These are phyloP conservation scores for Arabis hirsuta DNA, from an alignment of 345 rosid species.

Conservation along the genomic window DNA sequence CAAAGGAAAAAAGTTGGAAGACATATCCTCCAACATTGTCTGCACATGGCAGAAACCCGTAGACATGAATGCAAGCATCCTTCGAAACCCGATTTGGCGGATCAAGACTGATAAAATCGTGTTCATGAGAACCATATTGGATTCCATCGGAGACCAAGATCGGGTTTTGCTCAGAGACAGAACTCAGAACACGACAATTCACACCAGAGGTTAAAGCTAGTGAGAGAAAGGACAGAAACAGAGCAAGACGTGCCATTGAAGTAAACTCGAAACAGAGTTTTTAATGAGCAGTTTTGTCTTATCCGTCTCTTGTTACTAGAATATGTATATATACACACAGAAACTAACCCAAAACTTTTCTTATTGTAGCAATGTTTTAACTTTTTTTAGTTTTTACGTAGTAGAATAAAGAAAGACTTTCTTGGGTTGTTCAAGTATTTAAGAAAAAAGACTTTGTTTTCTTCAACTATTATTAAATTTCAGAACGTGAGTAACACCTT, in stretches of 20 bases:
- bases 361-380: too few species aligned
- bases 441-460: too few species aligned
- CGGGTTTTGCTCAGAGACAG: constrained; percentile 12
- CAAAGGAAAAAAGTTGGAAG: constrained; percentile 42
- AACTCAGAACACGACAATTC: constrained; percentile 35
- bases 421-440: too few species aligned
- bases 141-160: constrained; percentile 26
- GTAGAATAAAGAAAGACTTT: background rate
- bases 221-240: constrained; percentile 33
- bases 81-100: constrained; percentile 11
- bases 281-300: constrained; percentile 6
- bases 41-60: constrained; percentile 43
- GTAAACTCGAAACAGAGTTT: constrained; percentile 25
- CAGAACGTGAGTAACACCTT: background rate
- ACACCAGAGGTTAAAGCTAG: constrained; percentile 24
- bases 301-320: background rate
- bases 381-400: background rate
- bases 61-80: constrained; percentile 35
- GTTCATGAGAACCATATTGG: constrained; percentile 4
- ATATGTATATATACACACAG: constrained; percentile 2
- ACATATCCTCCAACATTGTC: constrained; percentile 39
- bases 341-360: too few species aligned
- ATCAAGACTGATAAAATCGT: constrained; percentile 15
- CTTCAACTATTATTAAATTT: background rate
- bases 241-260: constrained; percentile 40